A percentile compares a stretch with the other conserved stretches of the same genome.
These are phyloP conservation scores for Mycena metata DNA, from an alignment of 768 basidiomycete genomes.

Conservation along the genomic window DNA sequence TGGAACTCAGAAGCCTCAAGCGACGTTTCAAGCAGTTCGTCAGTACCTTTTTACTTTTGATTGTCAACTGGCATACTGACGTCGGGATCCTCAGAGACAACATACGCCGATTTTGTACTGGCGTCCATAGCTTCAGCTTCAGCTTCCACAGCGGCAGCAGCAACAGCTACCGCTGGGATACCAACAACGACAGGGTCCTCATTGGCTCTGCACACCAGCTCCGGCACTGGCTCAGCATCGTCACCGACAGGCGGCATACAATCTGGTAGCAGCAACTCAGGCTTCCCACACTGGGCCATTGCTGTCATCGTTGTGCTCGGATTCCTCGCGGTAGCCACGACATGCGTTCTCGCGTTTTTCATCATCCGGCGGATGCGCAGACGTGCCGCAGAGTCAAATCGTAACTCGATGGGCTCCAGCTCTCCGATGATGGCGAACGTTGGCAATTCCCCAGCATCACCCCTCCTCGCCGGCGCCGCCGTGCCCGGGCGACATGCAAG, in stretches of 20 bases:
- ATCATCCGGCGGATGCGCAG: constrained; percentile 77
- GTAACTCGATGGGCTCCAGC: constrained; percentile 83
- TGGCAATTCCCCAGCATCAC: constrained; percentile 62
- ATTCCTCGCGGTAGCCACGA: constrained; percentile 82
- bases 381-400: constrained; percentile 63
- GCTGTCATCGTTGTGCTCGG: constrained; percentile 91
- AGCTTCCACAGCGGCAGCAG: constrained; percentile 54
- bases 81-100: constrained; percentile 69
- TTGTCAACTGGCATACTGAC: constrained; percentile 32
- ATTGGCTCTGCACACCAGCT: constrained; percentile 10
- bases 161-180: constrained; percentile 50
- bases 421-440: constrained; percentile 87
- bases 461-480: constrained; percentile 56
- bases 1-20: constrained; percentile 71
- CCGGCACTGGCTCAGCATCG: constrained; percentile 21
- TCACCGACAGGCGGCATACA: constrained; percentile 61
- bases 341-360: constrained; percentile 78
- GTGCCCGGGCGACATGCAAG: constrained; percentile 47
- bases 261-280: constrained; percentile 45
- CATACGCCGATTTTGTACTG: constrained; percentile 75
- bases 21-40: constrained; percentile 87
- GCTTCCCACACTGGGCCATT: constrained; percentile 92
- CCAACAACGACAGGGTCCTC: constrained; percentile 38
- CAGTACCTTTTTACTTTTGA: constrained; percentile 52
- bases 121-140: constrained; percentile 68